Conservation (phyloP, 1,139 yeast genomes). For the Lodderomyces margitis region DNA sequence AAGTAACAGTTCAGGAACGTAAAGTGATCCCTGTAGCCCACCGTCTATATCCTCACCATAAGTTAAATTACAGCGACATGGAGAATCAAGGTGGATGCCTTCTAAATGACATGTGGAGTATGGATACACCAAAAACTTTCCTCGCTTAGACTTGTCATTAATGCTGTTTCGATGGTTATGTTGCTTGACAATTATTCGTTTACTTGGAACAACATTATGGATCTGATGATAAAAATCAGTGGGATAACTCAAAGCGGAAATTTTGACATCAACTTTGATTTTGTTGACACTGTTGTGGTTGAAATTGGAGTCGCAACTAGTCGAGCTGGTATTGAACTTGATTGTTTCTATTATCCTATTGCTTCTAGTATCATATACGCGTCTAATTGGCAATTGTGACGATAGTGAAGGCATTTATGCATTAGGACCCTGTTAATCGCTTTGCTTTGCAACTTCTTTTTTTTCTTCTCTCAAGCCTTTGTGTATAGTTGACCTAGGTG, state of each 20-base stretch:
- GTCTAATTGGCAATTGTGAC: constrained; percentile 26
- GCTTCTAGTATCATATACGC: constrained; percentile 25
- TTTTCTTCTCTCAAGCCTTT: too few species aligned
- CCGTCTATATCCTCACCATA: constrained; percentile 41
- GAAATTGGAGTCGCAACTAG: too few species aligned
- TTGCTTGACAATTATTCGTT: constrained; percentile 12
- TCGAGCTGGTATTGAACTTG: constrained; percentile 8
- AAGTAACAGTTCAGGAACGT: constrained; percentile 28
- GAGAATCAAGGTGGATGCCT: constrained; percentile 5
- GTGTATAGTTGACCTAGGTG: too few species aligned
- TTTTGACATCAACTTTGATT: constrained; percentile 19
- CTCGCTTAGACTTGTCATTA: constrained; percentile 1
- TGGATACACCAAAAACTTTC: constrained; percentile 36
- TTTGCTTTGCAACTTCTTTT: too few species aligned
- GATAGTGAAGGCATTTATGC: constrained; percentile 1
- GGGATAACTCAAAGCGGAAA: constrained; percentile 29
- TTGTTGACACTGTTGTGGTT: not conserved
- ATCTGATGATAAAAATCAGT: constrained; percentile 20
- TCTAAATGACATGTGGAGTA: constrained; percentile 22
- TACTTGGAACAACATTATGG: constrained; percentile 16
- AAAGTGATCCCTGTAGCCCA: constrained; percentile 39
- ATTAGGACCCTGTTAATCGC: not conserved
- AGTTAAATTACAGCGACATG: constrained; percentile 25
- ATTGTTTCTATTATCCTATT: constrained; percentile 26
- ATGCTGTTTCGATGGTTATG: not conserved